A percentile compares a stretch with the other conserved stretches of the same genome.
phyloP scores from a whole-genome alignment of 805 yeast species.

The Sporopachydermia lactativora region DNA sequence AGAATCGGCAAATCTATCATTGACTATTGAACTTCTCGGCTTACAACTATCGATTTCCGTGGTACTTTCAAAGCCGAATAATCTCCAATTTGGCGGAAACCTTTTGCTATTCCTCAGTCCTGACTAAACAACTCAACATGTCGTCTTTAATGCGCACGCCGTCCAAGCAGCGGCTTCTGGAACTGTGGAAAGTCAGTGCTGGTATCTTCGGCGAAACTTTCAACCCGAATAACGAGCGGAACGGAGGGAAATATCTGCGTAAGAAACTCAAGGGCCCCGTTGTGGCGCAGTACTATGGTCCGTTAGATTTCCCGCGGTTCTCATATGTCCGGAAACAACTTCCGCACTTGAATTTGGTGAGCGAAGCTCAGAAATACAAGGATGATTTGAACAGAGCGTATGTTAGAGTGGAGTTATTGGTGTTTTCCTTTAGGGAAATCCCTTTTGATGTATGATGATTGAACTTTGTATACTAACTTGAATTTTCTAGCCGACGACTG shows the following conservation, averaged over 20 bases:
- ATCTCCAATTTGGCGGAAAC: no score
- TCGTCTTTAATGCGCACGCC: constrained; percentile 15
- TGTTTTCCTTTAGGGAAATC: no score
- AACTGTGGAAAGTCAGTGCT: constrained; percentile 46
- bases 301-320: constrained; percentile 46
- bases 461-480: no score
- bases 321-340: not conserved
- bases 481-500: not conserved
- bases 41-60: no score
- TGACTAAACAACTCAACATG: not conserved
- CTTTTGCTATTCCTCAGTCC: no score
- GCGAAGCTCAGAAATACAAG: not conserved
- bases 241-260: constrained; percentile 58
- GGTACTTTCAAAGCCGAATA: no score
- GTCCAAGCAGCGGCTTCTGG: constrained; percentile 32
- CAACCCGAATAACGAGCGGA: constrained; percentile 52
- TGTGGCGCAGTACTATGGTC: constrained; percentile 61
- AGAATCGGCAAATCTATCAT: no score
- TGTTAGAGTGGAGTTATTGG: no score
- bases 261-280: constrained; percentile 61
- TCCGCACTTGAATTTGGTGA: not conserved
- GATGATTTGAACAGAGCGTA: not conserved
- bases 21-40: no score
- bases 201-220: constrained; percentile 55
- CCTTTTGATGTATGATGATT: no score